phyloP scores from a whole-genome alignment of 2,329 filamentous ascomycete species.

The Lasiodiplodia theobromae region DNA sequence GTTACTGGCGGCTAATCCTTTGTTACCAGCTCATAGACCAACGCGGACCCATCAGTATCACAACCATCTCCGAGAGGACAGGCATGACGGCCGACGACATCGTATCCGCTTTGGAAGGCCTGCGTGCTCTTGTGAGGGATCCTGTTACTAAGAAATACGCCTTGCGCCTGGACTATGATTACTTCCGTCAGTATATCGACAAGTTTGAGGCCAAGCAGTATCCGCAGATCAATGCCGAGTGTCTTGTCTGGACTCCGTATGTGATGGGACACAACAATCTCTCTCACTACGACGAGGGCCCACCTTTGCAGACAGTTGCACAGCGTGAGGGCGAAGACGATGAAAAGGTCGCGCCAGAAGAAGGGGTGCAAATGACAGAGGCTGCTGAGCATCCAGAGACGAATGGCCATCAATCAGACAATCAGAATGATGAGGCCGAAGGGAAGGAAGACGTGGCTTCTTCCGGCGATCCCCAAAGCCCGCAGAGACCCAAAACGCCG shows the following conservation, averaged over 20 bases:
- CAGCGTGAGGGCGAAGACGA: constrained; percentile 76
- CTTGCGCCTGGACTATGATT: constrained; percentile 82
- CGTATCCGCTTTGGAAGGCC: constrained; percentile 87
- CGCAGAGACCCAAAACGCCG: constrained; percentile 22
- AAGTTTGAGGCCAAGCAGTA: constrained; percentile 92
- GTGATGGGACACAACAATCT: constrained; percentile 90
- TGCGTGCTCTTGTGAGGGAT: constrained; percentile 88
- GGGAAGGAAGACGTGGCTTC: constrained; percentile 5
- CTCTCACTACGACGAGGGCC: constrained; percentile 82
- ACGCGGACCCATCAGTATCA: constrained; percentile 62
- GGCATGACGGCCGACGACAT: constrained; percentile 97
- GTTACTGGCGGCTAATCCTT: constrained; percentile 92
- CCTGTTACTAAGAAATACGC: constrained; percentile 88
- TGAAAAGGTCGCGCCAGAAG: constrained; percentile 50
- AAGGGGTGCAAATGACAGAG: constrained; percentile 50
- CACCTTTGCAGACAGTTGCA: constrained; percentile 83
- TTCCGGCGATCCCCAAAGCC: constrained; percentile 2
- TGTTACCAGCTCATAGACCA: constrained; percentile 81
- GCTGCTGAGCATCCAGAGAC: constrained; percentile 12
- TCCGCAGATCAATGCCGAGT: constrained; percentile 79
- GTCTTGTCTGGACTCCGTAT: constrained; percentile 93
- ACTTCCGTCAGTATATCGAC: constrained; percentile 84
- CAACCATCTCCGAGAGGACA: constrained; percentile 81
- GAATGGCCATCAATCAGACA: constrained; percentile 16
- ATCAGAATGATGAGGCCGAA: constrained; percentile 8